Evolutionary conservation across 228 moss, liverwort and hornwort genomes (phyloP).

Genomic region (Sphagnum fallax): DNA sequence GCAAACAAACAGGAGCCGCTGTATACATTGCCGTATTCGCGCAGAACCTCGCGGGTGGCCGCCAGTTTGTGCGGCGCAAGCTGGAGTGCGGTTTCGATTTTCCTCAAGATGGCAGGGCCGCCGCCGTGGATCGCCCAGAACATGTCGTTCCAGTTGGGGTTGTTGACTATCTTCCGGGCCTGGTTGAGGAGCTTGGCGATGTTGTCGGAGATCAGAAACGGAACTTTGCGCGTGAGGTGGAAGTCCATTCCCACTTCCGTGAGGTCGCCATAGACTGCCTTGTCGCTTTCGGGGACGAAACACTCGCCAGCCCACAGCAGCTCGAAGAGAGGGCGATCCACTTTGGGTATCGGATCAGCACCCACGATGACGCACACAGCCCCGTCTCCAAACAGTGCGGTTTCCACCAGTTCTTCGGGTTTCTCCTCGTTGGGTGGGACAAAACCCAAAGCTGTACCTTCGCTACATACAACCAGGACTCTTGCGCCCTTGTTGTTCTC

Average conservation of each 20-base stretch:
- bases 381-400: background rate
- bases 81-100: too few species aligned
- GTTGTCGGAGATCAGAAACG: too few species aligned
- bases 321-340: background rate
- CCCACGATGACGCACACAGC: background rate
- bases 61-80: too few species aligned
- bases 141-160: background rate
- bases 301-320: background rate
- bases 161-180: background rate
- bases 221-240: too few species aligned
- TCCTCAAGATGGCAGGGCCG: too few species aligned
- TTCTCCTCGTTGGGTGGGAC: background rate
- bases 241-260: background rate
- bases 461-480: background rate
- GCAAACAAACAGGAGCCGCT: too few species aligned
- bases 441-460: background rate
- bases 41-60: too few species aligned
- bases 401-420: background rate
- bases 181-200: background rate
- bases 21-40: too few species aligned
- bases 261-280: background rate
- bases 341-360: background rate
- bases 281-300: background rate
- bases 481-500: conserved; percentile 2
- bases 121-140: background rate